Percentiles rank a stretch among this genome's conserved stretches.
Evolutionary conservation across 108 stramenopile genomes (phyloP).

Genomic region (Bacterosira constricta): DNA sequence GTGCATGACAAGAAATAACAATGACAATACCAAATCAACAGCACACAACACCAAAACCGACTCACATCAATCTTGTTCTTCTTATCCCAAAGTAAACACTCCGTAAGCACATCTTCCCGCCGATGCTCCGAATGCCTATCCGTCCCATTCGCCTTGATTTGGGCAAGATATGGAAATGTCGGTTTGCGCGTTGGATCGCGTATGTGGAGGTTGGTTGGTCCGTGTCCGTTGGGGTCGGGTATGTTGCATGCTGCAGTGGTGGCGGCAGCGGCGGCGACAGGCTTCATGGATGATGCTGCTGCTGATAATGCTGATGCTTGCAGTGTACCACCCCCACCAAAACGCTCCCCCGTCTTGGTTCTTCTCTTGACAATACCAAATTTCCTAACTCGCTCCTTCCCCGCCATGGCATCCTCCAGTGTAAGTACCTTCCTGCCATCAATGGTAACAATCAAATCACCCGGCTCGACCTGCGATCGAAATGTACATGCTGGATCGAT

Average conservation of each 20-base stretch:
- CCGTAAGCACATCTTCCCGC: constrained; percentile 2
- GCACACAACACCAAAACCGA: too few relatives aligned
- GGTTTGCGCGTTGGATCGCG: constrained; percentile 2
- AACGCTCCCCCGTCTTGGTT: constrained; percentile 4
- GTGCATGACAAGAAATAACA: too few relatives aligned
- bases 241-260: too few relatives aligned
- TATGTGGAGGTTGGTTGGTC: background rate
- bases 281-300: too few relatives aligned
- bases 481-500: constrained; percentile 13
- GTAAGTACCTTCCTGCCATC: background rate
- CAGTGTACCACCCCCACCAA: too few relatives aligned
- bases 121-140: background rate
- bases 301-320: too few relatives aligned
- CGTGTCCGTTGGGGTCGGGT: background rate
- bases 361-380: constrained; percentile 13
- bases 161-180: constrained; percentile 1
- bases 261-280: too few relatives aligned
- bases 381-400: constrained; percentile 8
- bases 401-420: background rate
- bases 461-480: constrained; percentile 4
- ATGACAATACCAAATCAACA: too few relatives aligned
- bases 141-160: constrained; percentile 2
- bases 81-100: constrained; percentile 12
- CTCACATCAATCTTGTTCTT: constrained; percentile 1
- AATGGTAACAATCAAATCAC: constrained; percentile 16